Percentiles rank a stretch among this genome's conserved stretches.
Evolutionary conservation across 2,329 filamentous ascomycete species (phyloP).

Genomic region (Pezizomycotina sp.): DNA sequence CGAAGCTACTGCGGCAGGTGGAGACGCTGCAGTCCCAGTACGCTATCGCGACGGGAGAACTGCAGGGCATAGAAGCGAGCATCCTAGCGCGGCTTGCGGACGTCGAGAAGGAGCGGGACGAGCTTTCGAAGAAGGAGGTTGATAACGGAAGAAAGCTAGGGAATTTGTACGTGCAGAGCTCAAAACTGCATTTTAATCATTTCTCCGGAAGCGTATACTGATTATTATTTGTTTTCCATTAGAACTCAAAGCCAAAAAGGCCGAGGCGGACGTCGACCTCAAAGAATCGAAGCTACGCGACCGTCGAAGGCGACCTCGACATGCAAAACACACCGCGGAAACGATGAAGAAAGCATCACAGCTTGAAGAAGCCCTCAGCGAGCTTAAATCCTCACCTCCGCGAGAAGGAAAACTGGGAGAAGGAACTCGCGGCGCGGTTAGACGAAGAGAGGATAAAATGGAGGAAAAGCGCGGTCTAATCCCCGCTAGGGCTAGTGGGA

Average conservation of each 20-base stretch:
- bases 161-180: constrained; percentile 49
- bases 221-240: constrained; percentile 2
- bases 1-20: constrained; percentile 80
- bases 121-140: constrained; percentile 62
- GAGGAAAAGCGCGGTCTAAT: no score
- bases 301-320: constrained; percentile 46
- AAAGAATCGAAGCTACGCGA: constrained; percentile 46
- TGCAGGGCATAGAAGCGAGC: constrained; percentile 87
- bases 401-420: constrained; percentile 43
- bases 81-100: constrained; percentile 58
- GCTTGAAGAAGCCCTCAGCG: constrained; percentile 31
- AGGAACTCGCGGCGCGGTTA: constrained; percentile 40
- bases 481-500: no score
- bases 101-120: constrained; percentile 82
- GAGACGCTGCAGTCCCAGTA: constrained; percentile 94
- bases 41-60: constrained; percentile 84
- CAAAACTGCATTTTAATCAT: not conserved
- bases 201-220: not conserved
- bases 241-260: constrained; percentile 50
- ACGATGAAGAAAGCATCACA: constrained; percentile 45
- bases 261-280: constrained; percentile 73
- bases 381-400: constrained; percentile 32
- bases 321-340: constrained; percentile 44
- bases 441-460: constrained; percentile 49
- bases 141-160: constrained; percentile 72